phyloP scores from a whole-genome alignment of 2,329 filamentous ascomycete species.

The Lecanicillium sp. region DNA sequence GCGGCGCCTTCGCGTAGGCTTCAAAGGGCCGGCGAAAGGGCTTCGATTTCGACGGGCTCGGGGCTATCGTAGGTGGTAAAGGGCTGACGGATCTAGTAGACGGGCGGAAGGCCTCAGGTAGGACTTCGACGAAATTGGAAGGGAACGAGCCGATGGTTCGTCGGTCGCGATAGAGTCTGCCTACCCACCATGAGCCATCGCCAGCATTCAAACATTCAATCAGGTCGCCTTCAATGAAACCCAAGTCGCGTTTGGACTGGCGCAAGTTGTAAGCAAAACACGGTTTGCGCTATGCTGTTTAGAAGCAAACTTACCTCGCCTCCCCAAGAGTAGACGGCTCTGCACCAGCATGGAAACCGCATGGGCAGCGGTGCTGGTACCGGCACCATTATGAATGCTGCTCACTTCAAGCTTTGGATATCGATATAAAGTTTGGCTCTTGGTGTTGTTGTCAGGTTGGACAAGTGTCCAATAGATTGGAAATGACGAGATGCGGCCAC shows the following conservation, averaged over 20 bases:
- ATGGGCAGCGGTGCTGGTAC: constrained; percentile 58
- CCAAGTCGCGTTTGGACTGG: constrained; percentile 82
- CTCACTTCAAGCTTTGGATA: too few species aligned
- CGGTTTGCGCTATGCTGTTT: too few species aligned
- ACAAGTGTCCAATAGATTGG: too few species aligned
- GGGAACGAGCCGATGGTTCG: constrained; percentile 89
- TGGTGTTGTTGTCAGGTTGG: too few species aligned
- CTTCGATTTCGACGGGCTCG: constrained; percentile 52
- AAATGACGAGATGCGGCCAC: too few species aligned
- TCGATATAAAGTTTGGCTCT: too few species aligned
- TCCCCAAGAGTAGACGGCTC: constrained; percentile 88
- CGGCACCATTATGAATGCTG: constrained; percentile 37
- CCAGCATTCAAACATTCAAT: constrained; percentile 98
- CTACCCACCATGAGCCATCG: constrained; percentile 98
- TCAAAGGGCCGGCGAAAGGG: constrained; percentile 61
- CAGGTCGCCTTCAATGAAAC: constrained; percentile 93
- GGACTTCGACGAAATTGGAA: constrained; percentile 91
- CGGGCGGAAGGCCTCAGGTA: constrained; percentile 79
- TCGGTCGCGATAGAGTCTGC: constrained; percentile 79
- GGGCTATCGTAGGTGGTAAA: constrained; percentile 47
- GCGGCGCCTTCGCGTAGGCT: constrained; percentile 58
- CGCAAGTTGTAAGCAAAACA: constrained; percentile 5
- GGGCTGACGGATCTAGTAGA: constrained; percentile 52
- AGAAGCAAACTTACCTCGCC: constrained; percentile 54
- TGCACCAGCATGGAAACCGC: constrained; percentile 84